Evolutionary conservation across 2,329 filamentous ascomycete genomes (phyloP), one percentile per base, ranked within the genome.

Genomic region (Ascochyta viciae-villosae): DNA sequence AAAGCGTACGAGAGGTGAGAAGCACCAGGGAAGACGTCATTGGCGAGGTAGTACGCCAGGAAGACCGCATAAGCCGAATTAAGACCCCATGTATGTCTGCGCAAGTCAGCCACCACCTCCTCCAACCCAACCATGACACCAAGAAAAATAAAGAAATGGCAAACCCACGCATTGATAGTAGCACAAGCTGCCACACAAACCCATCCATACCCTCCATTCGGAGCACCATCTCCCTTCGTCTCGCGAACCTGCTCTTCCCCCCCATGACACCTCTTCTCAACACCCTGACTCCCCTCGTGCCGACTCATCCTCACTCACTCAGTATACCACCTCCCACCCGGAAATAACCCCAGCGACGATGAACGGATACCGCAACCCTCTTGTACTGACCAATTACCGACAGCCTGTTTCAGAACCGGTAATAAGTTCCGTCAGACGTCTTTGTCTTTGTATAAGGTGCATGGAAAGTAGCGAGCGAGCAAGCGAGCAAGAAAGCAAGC

Each of bases 31-130:
- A 89, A 92, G 22, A 82, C 80, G 48, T 86, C 78, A 44, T 83
- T 83, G 16, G 81, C 78, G 52, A 94, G 83, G 77, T 94, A 95
- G 58, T 72, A 63, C 15, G 91, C 88, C 13, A 94, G 85, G 61
- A 89, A 91, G 54, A 92, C 87, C 71, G 89, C 90, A 78, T 84
- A 90, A 2, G 83, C 82, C 52, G 83, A 86, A 71, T 91, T 92
- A 58, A 92, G 77, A 7, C 89, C 89, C 89, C 89, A 92, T 1
- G 89, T 91, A 68, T 91, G 88, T 7, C 82, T 58, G 82, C 77
- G 35, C 1, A 5, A 40, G 48, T 68, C 51, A 68, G 62, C 49
- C 46, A 26, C 19, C 19, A 19, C 19, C 19, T 19, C 19, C 3
- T 19, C 19, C 3, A 19, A 19, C 3, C 19, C 19, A 19, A 19